Percentiles rank a stretch among this genome's conserved stretches.
Conservation (phyloP, 2,329 filamentous ascomycete species). For the Diplodia corticola region DNA sequence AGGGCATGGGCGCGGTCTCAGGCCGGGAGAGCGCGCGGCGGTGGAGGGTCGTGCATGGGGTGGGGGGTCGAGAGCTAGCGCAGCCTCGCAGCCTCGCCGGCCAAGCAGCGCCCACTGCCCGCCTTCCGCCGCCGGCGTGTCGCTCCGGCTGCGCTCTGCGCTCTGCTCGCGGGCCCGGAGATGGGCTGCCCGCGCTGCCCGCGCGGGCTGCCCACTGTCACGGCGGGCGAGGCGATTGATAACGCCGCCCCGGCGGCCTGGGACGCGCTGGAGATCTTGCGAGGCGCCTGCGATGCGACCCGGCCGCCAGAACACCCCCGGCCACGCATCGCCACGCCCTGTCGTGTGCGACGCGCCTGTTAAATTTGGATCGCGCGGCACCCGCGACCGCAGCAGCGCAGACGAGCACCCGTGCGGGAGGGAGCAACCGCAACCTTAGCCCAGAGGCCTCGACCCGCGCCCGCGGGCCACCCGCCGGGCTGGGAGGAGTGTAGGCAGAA, state of each 20-base stretch:
- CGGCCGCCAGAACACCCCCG: conserved; percentile 7
- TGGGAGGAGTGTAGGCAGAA: background rate
- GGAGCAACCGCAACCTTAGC: background rate
- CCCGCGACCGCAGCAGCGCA: background rate
- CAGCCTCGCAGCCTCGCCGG: conserved; percentile 5
- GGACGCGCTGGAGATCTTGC: conserved; percentile 15
- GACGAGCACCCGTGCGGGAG: background rate
- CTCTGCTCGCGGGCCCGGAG: conserved; percentile 1
- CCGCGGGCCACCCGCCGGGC: background rate
- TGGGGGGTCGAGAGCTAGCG: conserved; percentile 4
- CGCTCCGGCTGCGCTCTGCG: background rate
- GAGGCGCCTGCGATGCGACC: conserved; percentile 6
- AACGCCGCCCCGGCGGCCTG: conserved; percentile 3
- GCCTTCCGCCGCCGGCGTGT: background rate
- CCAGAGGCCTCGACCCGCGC: background rate
- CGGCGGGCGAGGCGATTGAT: conserved; percentile 12
- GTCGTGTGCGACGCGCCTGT: background rate
- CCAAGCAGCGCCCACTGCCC: conserved; percentile 7
- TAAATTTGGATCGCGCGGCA: background rate
- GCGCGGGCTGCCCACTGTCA: too few relatives aligned
- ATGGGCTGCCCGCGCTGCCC: background rate
- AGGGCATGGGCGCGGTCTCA: conserved; percentile 21
- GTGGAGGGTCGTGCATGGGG: conserved; percentile 6
- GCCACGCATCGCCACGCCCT: background rate
- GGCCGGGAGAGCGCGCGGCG: conserved; percentile 8